These are phyloP conservation scores for Sporothrix humicola DNA, from an alignment of 2,329 filamentous ascomycete genomes.

Conservation along the genomic window DNA sequence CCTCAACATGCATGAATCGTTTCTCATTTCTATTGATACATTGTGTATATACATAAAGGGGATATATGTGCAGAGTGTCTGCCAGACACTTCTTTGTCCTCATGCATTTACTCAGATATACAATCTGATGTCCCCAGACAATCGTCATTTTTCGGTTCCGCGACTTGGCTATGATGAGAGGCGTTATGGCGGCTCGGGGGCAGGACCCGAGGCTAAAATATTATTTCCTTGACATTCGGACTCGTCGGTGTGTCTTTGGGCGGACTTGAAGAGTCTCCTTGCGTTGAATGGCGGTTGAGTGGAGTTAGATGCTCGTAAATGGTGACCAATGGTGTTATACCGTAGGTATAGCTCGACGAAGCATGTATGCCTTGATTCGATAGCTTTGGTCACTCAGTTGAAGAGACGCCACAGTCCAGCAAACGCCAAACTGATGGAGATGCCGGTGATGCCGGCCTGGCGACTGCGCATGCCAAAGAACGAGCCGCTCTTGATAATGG, in stretches of 20 bases:
- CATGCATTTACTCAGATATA: too few species aligned
- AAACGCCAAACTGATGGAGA: slow-evolving; percentile 70
- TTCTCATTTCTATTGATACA: slow-evolving; percentile 14
- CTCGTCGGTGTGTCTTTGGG: too few species aligned
- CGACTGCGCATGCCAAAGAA: slow-evolving; percentile 75
- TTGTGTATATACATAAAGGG: background rate
- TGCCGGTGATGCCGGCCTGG: slow-evolving; percentile 67
- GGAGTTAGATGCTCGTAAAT: too few species aligned
- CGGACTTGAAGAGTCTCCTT: too few species aligned
- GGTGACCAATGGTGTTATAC: too few species aligned
- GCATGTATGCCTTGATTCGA: too few species aligned
- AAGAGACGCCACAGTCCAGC: slow-evolving; percentile 73
- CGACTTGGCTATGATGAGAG: background rate
- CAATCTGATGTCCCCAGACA: background rate
- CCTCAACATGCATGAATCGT: background rate
- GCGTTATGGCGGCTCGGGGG: too few species aligned
- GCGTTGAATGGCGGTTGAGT: too few species aligned
- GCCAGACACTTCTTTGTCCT: background rate
- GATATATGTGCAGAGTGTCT: background rate
- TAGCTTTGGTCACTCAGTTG: slow-evolving; percentile 38
- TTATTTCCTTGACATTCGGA: too few species aligned
- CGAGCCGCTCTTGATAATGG: slow-evolving; percentile 71
- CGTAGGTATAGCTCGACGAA: too few species aligned
- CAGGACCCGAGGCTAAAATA: too few species aligned
- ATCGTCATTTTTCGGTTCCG: background rate